phyloP scores from a whole-genome alignment of 192 early-diverging fungal genomes.

The Entophlyctis luteolus region DNA sequence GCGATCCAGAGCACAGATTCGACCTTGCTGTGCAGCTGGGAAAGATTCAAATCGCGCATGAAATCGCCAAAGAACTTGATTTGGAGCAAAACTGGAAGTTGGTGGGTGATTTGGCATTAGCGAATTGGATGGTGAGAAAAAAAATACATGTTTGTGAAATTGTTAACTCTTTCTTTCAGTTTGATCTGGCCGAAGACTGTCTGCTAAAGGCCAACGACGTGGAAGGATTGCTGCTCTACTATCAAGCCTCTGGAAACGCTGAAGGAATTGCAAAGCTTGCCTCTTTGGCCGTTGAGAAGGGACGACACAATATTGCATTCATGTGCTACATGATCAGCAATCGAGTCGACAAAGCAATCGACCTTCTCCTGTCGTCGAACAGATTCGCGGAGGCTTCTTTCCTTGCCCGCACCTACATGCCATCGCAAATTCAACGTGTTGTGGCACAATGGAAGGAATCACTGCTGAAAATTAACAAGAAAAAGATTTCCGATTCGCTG shows the following conservation, averaged over 20 bases:
- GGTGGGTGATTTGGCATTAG: slow-evolving; percentile 85
- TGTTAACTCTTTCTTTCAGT: slow-evolving; percentile 29
- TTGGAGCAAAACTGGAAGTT: slow-evolving; percentile 90
- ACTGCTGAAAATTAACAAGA: slow-evolving; percentile 64
- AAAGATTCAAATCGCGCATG: slow-evolving; percentile 75
- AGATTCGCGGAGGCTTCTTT: slow-evolving; percentile 93
- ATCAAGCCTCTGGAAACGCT: slow-evolving; percentile 84
- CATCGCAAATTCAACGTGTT: slow-evolving; percentile 52
- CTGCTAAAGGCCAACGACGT: slow-evolving; percentile 83
- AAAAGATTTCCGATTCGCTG: slow-evolving; percentile 82
- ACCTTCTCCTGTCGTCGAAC: slow-evolving; percentile 79
- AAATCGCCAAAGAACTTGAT: slow-evolving; percentile 80
- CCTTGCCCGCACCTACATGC: slow-evolving; percentile 85
- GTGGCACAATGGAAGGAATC: slow-evolving; percentile 76
- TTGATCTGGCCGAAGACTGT: slow-evolving; percentile 87
- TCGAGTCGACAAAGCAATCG: slow-evolving; percentile 75
- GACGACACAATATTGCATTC: slow-evolving; percentile 92
- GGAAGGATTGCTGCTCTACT: slow-evolving; percentile 82
- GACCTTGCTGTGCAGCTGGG: slow-evolving; percentile 88
- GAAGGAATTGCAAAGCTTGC: slow-evolving; percentile 74
- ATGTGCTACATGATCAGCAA: slow-evolving; percentile 72
- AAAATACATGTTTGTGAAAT: background rate
- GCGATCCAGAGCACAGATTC: slow-evolving; percentile 92
- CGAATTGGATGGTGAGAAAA: slow-evolving; percentile 67
- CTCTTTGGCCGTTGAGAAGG: slow-evolving; percentile 61